Percentiles rank a stretch among this genome's conserved stretches.
Evolutionary conservation across 495 filamentous ascomycete species (phyloP).

Genomic region (Staphylotrichum longicolle): DNA sequence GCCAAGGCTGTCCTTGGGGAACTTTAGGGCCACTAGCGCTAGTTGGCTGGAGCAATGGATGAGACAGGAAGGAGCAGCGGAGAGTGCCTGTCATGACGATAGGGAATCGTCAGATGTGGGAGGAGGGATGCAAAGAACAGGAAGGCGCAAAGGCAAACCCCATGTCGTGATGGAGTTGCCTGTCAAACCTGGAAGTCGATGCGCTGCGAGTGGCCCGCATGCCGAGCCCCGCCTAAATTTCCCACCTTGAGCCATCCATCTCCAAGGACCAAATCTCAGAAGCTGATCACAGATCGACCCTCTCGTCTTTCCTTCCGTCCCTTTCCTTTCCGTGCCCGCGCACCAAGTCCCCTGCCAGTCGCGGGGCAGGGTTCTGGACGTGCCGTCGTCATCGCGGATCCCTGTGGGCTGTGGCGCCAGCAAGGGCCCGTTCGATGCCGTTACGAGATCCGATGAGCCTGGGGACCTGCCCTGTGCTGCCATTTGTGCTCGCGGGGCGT

Average conservation of each 20-base stretch:
- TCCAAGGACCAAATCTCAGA: no score
- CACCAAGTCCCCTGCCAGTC: no score
- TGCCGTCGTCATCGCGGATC: background rate
- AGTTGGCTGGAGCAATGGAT: background rate
- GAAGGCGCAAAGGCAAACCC: slow-evolving; percentile 15
- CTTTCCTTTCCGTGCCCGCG: background rate
- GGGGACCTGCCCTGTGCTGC: background rate
- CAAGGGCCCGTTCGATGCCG: background rate
- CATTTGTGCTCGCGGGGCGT: background rate
- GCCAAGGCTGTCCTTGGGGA: no score
- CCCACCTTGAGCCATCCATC: slow-evolving; percentile 11
- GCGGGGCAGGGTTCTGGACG: background rate
- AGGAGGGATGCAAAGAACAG: background rate
- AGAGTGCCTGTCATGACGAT: background rate
- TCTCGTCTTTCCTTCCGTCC: background rate
- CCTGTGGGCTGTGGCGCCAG: background rate
- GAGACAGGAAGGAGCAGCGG: slow-evolving; percentile 8
- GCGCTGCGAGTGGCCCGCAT: slow-evolving; percentile 20
- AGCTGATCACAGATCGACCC: no score
- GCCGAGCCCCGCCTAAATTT: slow-evolving; percentile 28
- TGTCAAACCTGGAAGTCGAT: no score
- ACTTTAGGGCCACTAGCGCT: background rate
- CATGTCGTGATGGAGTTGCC: slow-evolving; percentile 13
- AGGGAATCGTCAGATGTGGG: background rate
- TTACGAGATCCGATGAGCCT: background rate